These are phyloP conservation scores for Dendrobium catenatum DNA, from an alignment of 106 monocot species.

Conservation along the genomic window DNA sequence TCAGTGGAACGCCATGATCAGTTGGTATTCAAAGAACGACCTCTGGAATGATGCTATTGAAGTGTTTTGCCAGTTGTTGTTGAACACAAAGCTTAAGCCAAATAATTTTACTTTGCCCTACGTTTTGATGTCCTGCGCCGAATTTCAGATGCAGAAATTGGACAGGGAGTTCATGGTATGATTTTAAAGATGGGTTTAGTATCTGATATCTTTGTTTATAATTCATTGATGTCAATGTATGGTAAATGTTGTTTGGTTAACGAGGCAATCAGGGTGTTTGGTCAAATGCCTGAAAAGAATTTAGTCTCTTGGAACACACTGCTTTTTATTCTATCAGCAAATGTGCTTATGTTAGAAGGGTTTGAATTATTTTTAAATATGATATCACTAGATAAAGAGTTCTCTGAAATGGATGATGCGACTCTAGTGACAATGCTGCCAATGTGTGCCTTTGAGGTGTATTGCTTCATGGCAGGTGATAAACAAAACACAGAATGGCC, in stretches of 20 bases:
- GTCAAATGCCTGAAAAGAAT: too few relatives aligned
- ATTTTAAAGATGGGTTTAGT: conserved; percentile 29
- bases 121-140: conserved; percentile 50
- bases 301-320: conserved; percentile 41
- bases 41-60: conserved; percentile 28
- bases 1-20: conserved; percentile 70
- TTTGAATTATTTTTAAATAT: conserved; percentile 30
- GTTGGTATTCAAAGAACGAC: conserved; percentile 32
- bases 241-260: conserved; percentile 31
- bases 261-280: conserved; percentile 13
- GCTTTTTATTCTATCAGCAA: conserved; percentile 25
- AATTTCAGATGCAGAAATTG: conserved; percentile 17
- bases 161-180: conserved; percentile 34
- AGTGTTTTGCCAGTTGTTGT: conserved; percentile 26
- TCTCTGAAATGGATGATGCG: conserved; percentile 29
- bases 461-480: too few relatives aligned
- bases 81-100: conserved; percentile 23
- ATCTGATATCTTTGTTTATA: conserved; percentile 34
- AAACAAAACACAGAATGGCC: conserved; percentile 1
- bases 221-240: conserved; percentile 59
- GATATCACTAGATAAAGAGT: conserved; percentile 14
- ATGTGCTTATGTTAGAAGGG: conserved; percentile 21
- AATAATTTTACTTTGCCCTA: conserved; percentile 63
- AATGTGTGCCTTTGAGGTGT: conserved; percentile 19
- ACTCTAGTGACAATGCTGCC: conserved; percentile 51